These are phyloP conservation scores for Globisporangium alternatum DNA, from an alignment of 352 stramenopile species.

Conservation along the genomic window DNA sequence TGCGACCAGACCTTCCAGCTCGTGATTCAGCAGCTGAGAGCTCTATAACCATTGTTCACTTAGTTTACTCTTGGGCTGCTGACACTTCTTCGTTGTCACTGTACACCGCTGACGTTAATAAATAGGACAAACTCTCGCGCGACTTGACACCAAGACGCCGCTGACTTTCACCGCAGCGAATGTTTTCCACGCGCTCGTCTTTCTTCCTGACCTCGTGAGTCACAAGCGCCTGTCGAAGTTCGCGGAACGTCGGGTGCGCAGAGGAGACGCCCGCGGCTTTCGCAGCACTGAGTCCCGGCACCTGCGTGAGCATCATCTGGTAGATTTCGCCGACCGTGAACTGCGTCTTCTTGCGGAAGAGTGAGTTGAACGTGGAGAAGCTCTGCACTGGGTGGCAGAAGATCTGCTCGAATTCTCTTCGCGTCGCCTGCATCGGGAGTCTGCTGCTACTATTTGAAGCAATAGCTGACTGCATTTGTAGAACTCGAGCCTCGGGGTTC, in stretches of 20 bases:
- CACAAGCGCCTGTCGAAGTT: constrained; percentile 37
- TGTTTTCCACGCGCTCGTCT: constrained; percentile 30
- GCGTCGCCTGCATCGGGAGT: constrained; percentile 12
- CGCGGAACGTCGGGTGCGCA: constrained; percentile 48
- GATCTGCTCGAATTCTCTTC: constrained; percentile 22
- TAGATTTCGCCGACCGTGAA: constrained; percentile 75
- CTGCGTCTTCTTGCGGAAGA: constrained; percentile 73
- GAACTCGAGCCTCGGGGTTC: constrained; percentile 28
- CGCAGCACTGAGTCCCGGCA: constrained; percentile 49
- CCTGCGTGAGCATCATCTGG: constrained; percentile 84
- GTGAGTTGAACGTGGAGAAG: constrained; percentile 63
- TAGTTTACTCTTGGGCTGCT: constrained; percentile 2
- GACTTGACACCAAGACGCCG: constrained; percentile 42
- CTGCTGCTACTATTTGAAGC: not conserved
- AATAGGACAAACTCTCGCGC: constrained; percentile 26
- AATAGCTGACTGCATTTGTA: not conserved
- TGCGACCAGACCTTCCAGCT: constrained; percentile 38
- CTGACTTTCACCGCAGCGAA: constrained; percentile 48
- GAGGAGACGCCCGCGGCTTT: constrained; percentile 46
- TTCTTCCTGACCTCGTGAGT: constrained; percentile 5
- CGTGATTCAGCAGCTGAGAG: constrained; percentile 46
- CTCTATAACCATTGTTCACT: constrained; percentile 25
- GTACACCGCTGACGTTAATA: constrained; percentile 38
- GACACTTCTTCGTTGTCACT: constrained; percentile 18
- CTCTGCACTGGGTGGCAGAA: constrained; percentile 50